These are phyloP conservation scores for Talaromyces sp. DNA, from an alignment of 2,329 filamentous ascomycete species.

Conservation along the genomic window DNA sequence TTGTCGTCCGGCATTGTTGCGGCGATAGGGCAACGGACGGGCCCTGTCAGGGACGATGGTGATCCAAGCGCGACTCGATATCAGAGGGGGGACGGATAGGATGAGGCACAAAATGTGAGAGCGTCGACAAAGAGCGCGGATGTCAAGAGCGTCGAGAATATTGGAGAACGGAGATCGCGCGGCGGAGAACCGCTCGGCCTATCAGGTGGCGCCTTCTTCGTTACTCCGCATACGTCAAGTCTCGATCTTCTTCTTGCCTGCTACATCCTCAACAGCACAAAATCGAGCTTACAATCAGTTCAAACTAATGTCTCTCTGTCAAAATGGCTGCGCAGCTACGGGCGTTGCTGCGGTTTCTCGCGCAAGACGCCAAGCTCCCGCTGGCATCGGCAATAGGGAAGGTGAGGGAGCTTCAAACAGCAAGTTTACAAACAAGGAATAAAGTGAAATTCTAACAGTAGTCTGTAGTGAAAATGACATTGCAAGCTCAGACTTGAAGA, in stretches of 20 bases:
- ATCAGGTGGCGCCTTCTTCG: background rate
- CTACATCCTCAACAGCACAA: background rate
- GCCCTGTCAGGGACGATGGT: background rate
- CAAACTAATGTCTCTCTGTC: background rate
- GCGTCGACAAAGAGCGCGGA: background rate
- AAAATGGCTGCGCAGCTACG: constrained; percentile 29
- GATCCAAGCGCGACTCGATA: background rate
- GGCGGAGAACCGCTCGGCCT: background rate
- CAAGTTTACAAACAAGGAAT: constrained; percentile 29
- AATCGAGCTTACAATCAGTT: background rate
- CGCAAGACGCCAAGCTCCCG: constrained; percentile 53
- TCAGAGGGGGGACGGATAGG: background rate
- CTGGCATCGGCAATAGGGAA: constrained; percentile 52
- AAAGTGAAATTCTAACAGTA: background rate
- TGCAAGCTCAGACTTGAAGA: constrained; percentile 42
- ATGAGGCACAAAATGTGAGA: background rate
- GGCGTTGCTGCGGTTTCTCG: constrained; percentile 52
- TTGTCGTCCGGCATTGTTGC: constrained; percentile 36
- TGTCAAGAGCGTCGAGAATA: background rate
- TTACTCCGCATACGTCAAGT: background rate
- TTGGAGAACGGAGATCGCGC: background rate
- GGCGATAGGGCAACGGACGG: background rate
- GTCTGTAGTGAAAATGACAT: constrained; percentile 36
- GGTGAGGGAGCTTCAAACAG: constrained; percentile 49
- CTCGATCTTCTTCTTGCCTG: background rate